Conservation (phyloP, 2,329 filamentous ascomycete genomes). For the Fusarium xylarioides region DNA sequence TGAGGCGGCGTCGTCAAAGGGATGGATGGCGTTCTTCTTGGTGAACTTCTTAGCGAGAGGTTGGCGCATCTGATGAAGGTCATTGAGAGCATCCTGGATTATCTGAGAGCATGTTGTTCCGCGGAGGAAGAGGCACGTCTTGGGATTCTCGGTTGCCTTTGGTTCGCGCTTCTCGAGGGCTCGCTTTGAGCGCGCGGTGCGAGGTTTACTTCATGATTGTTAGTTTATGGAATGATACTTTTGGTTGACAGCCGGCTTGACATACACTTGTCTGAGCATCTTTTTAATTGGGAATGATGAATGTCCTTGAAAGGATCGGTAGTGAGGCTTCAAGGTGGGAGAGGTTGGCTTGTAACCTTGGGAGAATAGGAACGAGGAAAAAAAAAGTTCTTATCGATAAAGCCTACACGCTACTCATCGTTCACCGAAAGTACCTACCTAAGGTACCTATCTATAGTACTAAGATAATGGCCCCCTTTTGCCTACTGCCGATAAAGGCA, state of each 20-base stretch:
- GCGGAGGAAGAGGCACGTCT: slow-evolving; percentile 87
- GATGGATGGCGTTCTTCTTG: slow-evolving; percentile 96
- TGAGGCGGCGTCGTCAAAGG: slow-evolving; percentile 88
- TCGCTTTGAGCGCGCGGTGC: slow-evolving; percentile 88
- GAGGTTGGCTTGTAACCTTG: slow-evolving; percentile 18
- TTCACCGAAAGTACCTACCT: slow-evolving; percentile 9
- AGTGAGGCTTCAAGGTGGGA: slow-evolving; percentile 15
- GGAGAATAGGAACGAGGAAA: slow-evolving; percentile 30
- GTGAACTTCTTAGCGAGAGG: slow-evolving; percentile 89
- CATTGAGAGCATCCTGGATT: slow-evolving; percentile 82
- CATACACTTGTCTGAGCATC: slow-evolving; percentile 62
- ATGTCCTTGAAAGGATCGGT: slow-evolving; percentile 16
- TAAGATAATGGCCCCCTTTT: not conserved
- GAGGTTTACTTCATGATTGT: slow-evolving; percentile 59
- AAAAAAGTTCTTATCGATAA: slow-evolving; percentile 51
- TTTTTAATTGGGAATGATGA: slow-evolving; percentile 32
- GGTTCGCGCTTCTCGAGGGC: slow-evolving; percentile 93
- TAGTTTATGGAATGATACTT: not conserved
- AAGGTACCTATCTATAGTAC: no score
- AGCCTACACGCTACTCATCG: slow-evolving; percentile 4
- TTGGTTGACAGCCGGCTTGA: not conserved
- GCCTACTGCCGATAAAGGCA: slow-evolving; percentile 16
- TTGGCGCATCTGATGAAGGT: slow-evolving; percentile 85
- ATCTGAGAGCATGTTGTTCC: slow-evolving; percentile 86
- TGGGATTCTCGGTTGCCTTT: slow-evolving; percentile 88